These are phyloP conservation scores for Lodderomyces orthopsilosis DNA, from an alignment of 1,139 yeast species.

Conservation along the genomic window DNA sequence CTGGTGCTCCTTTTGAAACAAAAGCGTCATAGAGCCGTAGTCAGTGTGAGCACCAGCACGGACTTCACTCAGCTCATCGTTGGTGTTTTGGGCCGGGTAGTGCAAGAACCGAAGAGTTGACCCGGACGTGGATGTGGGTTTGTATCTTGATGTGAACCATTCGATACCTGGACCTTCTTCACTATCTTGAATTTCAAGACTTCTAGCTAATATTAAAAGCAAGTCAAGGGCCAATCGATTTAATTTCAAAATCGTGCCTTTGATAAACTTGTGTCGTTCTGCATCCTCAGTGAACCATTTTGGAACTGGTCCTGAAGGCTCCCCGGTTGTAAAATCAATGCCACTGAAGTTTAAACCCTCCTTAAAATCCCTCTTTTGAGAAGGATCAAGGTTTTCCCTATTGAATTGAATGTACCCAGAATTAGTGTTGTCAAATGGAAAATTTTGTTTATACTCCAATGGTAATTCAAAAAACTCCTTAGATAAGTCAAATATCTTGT, in stretches of 20 bases:
- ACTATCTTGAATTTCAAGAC: constrained; percentile 53
- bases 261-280: constrained; percentile 30
- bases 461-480: constrained; percentile 55
- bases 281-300: constrained; percentile 37
- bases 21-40: constrained; percentile 68
- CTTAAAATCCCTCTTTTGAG: constrained; percentile 54
- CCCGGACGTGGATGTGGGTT: constrained; percentile 49
- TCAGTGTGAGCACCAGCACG: constrained; percentile 89
- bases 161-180: constrained; percentile 31
- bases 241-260: constrained; percentile 37
- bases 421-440: not conserved
- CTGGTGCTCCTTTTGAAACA: constrained; percentile 67
- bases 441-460: constrained; percentile 41
- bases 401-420: constrained; percentile 24
- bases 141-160: constrained; percentile 64
- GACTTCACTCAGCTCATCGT: constrained; percentile 50
- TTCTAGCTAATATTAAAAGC: constrained; percentile 54
- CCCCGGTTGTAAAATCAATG: constrained; percentile 41
- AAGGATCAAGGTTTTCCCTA: constrained; percentile 54
- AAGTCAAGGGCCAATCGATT: constrained; percentile 41
- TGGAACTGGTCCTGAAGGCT: constrained; percentile 36
- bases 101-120: constrained; percentile 67
- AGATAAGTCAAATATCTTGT: constrained; percentile 52
- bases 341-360: constrained; percentile 52
- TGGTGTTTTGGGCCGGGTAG: constrained; percentile 56